Percentiles rank a stretch among this genome's conserved stretches.
phyloP scores from a whole-genome alignment of 164 flowering plant genomes.

The Saururus chinensis region DNA sequence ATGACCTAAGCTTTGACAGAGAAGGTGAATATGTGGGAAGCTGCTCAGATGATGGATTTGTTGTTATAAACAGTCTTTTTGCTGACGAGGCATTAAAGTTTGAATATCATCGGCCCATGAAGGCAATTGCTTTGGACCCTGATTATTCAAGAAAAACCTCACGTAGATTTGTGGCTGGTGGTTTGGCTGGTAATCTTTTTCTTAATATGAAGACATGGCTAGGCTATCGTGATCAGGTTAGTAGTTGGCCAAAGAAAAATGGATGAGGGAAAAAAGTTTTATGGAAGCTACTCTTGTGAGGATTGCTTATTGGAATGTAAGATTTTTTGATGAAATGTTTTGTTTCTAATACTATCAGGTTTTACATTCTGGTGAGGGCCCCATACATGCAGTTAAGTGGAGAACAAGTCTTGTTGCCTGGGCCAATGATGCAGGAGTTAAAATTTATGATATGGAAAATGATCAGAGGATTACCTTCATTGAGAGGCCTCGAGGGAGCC shows the following conservation, averaged over 20 bases:
- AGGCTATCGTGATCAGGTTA: slow-evolving; percentile 89
- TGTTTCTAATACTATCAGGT: slow-evolving; percentile 33
- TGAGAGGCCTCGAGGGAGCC: slow-evolving; percentile 90
- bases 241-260: neutral
- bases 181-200: slow-evolving; percentile 87
- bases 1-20: slow-evolving; percentile 86
- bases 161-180: slow-evolving; percentile 92
- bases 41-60: slow-evolving; percentile 98
- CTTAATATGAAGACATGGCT: slow-evolving; percentile 82
- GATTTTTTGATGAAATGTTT: neutral
- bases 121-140: slow-evolving; percentile 89
- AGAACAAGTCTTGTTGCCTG: slow-evolving; percentile 89
- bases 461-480: slow-evolving; percentile 91
- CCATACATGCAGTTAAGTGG: slow-evolving; percentile 95
- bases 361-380: slow-evolving; percentile 97
- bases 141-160: slow-evolving; percentile 74
- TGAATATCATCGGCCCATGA: slow-evolving; percentile 95
- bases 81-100: slow-evolving; percentile 81
- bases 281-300: no score
- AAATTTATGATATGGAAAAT: slow-evolving; percentile 87
- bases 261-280: neutral
- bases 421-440: slow-evolving; percentile 98
- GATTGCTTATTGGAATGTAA: neutral
- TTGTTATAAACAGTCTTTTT: slow-evolving; percentile 82
- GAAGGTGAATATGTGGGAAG: slow-evolving; percentile 96